Evolutionary conservation across 192 early-diverging fungal species (phyloP), one percentile per base, ranked within the genome.

Genomic region (Coemansia sp.): DNA sequence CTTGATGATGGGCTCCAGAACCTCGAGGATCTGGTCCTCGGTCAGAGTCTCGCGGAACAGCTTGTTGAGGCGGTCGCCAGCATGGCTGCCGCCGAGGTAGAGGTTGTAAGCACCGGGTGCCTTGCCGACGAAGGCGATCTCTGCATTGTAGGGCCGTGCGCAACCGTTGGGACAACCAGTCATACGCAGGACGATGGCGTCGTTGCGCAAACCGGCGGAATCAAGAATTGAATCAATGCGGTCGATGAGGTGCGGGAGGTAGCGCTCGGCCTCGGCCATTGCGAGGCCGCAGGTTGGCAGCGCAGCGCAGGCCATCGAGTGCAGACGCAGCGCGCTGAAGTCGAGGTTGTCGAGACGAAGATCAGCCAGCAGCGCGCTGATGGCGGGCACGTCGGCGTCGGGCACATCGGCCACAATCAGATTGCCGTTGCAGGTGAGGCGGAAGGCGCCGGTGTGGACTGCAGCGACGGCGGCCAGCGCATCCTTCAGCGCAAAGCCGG

Each of bases 81-180:
- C 72, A 70, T 91, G 90, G 26, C 91, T 90, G 65, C 95, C 96
- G 56, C 96, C 96, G 15, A 98, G 85, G 78, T 97, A 96, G 63
- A 98, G 85, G 77, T 98, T 98, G 83, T 98, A 98, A 11, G 94
- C 87, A 22, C 93, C 93, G 22, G 92, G 91, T 7, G 96, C 96
- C 78, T 98, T 98, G 63, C 96, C 96, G 18, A 98, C 90, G 67
- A 96, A 94, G 4, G 92, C 96, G 69, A 98, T 92, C 77, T 98
- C 96, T 47, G 93, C 95, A 61, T 95, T 88, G 71, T 94, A 93
- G 10, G 96, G 96, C 21, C 96, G 85, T 5, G 96, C 96, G 71
- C 96, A 98, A 68, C 95, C 95, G 77, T 98, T 98, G n/a, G 96
- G 96, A 73, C 96, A 98, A 60, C 96, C 96, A 1, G 96, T 98